Evolutionary conservation across 495 filamentous ascomycete species (phyloP).

Genomic region (Podospora sp.): DNA sequence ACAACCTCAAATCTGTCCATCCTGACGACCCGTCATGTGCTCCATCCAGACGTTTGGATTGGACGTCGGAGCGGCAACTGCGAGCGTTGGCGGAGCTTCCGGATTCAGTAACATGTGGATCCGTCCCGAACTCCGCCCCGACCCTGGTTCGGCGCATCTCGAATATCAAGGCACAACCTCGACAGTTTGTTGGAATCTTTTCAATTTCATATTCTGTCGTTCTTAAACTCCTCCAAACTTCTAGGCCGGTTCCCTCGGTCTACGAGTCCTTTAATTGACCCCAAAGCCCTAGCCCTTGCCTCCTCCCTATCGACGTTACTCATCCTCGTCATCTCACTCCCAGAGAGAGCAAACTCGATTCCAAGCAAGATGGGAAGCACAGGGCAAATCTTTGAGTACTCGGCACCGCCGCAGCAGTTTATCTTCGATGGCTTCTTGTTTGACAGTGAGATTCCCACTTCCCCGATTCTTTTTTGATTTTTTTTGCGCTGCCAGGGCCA

Average conservation of each 20-base stretch:
- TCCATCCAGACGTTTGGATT: constrained; percentile 12
- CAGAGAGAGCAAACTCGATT: background rate
- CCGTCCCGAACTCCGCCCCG: constrained; percentile 10
- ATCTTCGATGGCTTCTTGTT: constrained; percentile 78
- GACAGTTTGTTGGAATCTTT: background rate
- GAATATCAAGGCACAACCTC: background rate
- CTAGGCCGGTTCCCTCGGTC: too few species aligned
- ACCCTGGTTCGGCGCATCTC: background rate
- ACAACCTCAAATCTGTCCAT: background rate
- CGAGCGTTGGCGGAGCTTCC: constrained; percentile 24
- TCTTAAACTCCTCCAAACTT: background rate
- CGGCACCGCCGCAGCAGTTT: constrained; percentile 58
- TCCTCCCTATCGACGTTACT: background rate
- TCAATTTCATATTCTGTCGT: background rate
- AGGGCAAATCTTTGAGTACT: constrained; percentile 43
- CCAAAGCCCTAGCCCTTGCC: too few species aligned
- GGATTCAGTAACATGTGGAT: constrained; percentile 9
- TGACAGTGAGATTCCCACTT: constrained; percentile 57
- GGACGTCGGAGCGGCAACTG: background rate
- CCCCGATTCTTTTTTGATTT: constrained; percentile 77
- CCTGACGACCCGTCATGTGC: background rate
- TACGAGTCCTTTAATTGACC: too few species aligned
- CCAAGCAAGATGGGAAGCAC: constrained; percentile 27
- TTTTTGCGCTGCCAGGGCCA: constrained; percentile 45
- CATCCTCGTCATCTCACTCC: background rate